These are phyloP conservation scores for Pisolithus sp. DNA, from an alignment of 768 basidiomycete species.

Conservation along the genomic window DNA sequence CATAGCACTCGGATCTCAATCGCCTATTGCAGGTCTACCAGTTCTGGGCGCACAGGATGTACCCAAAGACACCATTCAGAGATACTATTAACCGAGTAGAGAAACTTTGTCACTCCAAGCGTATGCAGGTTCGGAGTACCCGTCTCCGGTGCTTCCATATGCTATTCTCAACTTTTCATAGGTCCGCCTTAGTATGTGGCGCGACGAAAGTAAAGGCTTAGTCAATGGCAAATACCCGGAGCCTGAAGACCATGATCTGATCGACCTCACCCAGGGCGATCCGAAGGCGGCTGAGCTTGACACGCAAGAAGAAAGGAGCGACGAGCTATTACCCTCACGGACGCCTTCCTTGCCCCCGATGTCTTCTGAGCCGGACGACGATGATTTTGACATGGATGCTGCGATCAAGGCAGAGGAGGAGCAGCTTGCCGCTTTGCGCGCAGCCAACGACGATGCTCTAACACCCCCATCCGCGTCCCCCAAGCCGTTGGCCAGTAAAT, in stretches of 20 bases:
- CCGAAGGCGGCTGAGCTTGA: constrained; percentile 15
- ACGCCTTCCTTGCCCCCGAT: constrained; percentile 34
- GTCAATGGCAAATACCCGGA: constrained; percentile 28
- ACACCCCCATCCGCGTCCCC: constrained; percentile 1
- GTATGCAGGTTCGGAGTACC: constrained; percentile 61
- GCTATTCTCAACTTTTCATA: constrained; percentile 21
- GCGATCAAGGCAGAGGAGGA: constrained; percentile 42
- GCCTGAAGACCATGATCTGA: constrained; percentile 18
- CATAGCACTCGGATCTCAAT: constrained; percentile 73
- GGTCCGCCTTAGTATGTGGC: constrained; percentile 73
- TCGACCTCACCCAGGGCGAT: constrained; percentile 25
- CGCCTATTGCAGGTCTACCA: constrained; percentile 81
- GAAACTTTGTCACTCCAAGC: constrained; percentile 77
- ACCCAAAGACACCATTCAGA: constrained; percentile 80
- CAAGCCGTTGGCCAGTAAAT: constrained; percentile 2
- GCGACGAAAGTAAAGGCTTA: constrained; percentile 54
- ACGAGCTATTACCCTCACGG: constrained; percentile 29
- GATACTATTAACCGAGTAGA: constrained; percentile 86
- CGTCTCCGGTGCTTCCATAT: neutral
- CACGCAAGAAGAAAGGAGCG: constrained; percentile 9
- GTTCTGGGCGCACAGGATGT: constrained; percentile 92
- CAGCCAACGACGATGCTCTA: constrained; percentile 3
- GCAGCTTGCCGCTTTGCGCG: constrained; percentile 21
- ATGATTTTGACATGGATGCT: constrained; percentile 49
- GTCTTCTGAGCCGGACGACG: constrained; percentile 37